These are phyloP conservation scores for Penicillium tannophilum DNA, from an alignment of 495 filamentous ascomycete genomes.

Conservation along the genomic window DNA sequence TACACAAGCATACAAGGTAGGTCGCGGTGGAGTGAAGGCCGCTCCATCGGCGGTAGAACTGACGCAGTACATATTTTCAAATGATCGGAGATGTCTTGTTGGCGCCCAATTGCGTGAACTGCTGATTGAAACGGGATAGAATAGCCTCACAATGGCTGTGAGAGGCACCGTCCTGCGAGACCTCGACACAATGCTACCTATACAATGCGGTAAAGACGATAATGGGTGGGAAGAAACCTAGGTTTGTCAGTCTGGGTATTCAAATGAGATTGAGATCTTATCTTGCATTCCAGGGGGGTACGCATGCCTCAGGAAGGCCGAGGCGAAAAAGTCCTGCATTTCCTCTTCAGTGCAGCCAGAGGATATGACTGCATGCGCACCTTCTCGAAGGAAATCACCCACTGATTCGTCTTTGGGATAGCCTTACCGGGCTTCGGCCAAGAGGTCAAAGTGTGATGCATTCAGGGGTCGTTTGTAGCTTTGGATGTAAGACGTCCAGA, in stretches of 20 bases:
- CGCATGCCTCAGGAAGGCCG: conserved; percentile 14
- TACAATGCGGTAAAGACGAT: neutral
- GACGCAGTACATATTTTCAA: neutral
- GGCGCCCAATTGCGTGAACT: neutral
- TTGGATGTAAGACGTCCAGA: conserved; percentile 10
- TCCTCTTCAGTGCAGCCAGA: conserved; percentile 1
- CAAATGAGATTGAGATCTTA: conserved; percentile 6
- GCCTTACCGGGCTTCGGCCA: conserved; percentile 6
- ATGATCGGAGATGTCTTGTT: neutral
- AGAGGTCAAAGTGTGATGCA: conserved; percentile 8
- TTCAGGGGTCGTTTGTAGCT: neutral
- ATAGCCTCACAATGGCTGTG: neutral
- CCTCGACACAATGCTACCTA: neutral
- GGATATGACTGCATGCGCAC: neutral
- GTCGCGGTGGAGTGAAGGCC: conserved; percentile 18
- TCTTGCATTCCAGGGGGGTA: conserved; percentile 18
- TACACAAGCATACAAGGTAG: conserved; percentile 31
- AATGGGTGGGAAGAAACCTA: neutral
- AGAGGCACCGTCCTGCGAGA: neutral
- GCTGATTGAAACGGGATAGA: neutral
- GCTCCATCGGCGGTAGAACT: conserved; percentile 2
- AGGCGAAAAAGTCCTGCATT: conserved; percentile 6
- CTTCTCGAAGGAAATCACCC: neutral
- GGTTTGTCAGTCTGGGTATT: neutral
- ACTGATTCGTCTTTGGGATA: neutral